Evolutionary conservation across 257 asterid genomes (phyloP), one percentile per base, ranked within the genome.

Genomic region (Solanum habrochaites): DNA sequence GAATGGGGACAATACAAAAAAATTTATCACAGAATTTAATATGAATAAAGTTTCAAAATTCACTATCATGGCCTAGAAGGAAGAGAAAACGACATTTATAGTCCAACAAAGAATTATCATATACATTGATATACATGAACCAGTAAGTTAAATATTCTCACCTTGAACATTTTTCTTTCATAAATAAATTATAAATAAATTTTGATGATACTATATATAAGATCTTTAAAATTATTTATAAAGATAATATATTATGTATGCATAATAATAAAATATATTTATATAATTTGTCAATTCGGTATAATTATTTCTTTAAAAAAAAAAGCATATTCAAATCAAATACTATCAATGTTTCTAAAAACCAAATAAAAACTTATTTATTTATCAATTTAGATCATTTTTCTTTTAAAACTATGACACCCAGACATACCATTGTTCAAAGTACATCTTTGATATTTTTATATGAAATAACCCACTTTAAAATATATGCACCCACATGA

Each of bases 301-400:
- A 18, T 2, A 0, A 0, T 52, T 52, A 52, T 52, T 52, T 52
- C 62, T 52, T 52, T 4, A 6, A 52, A 0, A 0, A 0, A 1
- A 18, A 56, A 56, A 56, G 20, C 64, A 18, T 18, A 18, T 56
- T 56, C n/a, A 18, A 56, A 18, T 2, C n/a, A 56, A 56, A 56
- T 56, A 56, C 64, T 18, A 18, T 56, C 11, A 4, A 0, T 56
- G 8, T 56, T 56, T 56, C 20, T 2, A 56, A 18, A 56, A 56
- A 18, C 4, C 64, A 56, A 56, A 56, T 56, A 56, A 56, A 56
- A 56, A 18, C 20, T 18, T 4, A 56, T 56, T 56, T 18, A 56
- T 18, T 43, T 56, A 56, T 56, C 64, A 56, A 2, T 56, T 52
- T 18, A 18, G 64, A 18, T 56, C 64, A 1, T 2, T 56, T 56